A percentile compares a stretch with the other conserved stretches of the same genome.
phyloP scores from a whole-genome alignment of 345 rosid species.

The Eucalyptus pumila region DNA sequence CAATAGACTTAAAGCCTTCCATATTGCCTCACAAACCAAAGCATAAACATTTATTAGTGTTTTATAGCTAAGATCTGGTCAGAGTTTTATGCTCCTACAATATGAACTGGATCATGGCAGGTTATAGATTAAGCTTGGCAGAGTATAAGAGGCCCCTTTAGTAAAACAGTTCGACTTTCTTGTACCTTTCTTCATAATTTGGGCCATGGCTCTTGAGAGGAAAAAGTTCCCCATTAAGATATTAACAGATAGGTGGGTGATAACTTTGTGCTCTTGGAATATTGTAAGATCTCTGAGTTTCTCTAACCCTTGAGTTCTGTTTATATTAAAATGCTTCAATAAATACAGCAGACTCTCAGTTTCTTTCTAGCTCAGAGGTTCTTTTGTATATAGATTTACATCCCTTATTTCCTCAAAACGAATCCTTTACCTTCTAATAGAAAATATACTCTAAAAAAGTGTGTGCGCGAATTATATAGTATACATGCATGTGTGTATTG shows the following conservation, averaged over 20 bases:
- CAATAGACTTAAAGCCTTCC: not conserved
- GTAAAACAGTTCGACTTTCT: not conserved
- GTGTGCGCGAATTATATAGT: not conserved
- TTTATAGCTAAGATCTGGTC: not conserved
- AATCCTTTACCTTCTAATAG: not conserved
- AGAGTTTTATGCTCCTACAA: not conserved
- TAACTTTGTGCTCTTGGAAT: not conserved
- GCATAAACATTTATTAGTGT: not conserved
- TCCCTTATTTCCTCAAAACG: not conserved
- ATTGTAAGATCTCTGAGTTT: not conserved
- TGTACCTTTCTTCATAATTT: not conserved
- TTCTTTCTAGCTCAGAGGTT: not conserved
- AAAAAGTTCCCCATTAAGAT: not conserved
- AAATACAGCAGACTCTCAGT: not conserved
- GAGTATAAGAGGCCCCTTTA: not conserved
- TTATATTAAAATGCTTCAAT: not conserved
- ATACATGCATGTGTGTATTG: not conserved
- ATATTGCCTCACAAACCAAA: not conserved
- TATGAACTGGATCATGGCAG: not conserved
- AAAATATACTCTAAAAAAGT: not conserved
- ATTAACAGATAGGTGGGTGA: not conserved
- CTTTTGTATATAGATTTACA: not conserved
- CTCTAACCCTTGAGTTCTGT: not conserved
- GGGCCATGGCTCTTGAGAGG: not conserved
- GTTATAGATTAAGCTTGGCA: not conserved